Evolutionary conservation across 192 early-diverging fungal genomes (phyloP).

Genomic region (Pilaira anomala): DNA sequence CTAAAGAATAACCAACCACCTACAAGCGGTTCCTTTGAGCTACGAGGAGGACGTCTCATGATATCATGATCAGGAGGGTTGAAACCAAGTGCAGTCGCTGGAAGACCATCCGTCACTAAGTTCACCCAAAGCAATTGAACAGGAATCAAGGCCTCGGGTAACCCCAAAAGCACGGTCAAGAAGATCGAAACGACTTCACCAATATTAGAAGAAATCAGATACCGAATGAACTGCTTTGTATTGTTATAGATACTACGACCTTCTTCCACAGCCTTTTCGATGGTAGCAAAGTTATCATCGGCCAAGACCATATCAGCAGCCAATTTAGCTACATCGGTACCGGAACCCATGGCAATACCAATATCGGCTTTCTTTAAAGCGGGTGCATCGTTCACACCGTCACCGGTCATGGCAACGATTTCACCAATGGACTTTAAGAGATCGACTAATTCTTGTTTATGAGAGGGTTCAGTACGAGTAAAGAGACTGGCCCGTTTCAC

Average conservation of each 20-base stretch:
- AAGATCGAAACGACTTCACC: slow-evolving; percentile 98
- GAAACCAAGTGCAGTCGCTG: slow-evolving; percentile 97
- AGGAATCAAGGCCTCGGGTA: slow-evolving; percentile 97
- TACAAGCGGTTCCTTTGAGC: slow-evolving; percentile 83
- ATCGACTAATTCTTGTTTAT: slow-evolving; percentile 94
- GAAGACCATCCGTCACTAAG: slow-evolving; percentile 95
- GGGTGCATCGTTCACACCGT: slow-evolving; percentile 98
- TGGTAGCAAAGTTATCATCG: slow-evolving; percentile 99
- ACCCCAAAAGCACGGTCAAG: slow-evolving; percentile 91
- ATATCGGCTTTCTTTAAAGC: slow-evolving; percentile 98
- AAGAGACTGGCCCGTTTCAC: slow-evolving; percentile 80
- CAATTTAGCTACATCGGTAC: slow-evolving; percentile 97
- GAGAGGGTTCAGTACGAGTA: slow-evolving; percentile 91
- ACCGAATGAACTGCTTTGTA: slow-evolving; percentile 99
- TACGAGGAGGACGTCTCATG: slow-evolving; percentile 88
- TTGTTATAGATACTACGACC: slow-evolving; percentile 98
- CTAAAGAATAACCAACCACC: slow-evolving; percentile 93
- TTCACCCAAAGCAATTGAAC: slow-evolving; percentile 99
- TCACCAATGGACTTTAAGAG: slow-evolving; percentile 79
- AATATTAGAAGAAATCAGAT: slow-evolving; percentile 97
- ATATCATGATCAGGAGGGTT: slow-evolving; percentile 97
- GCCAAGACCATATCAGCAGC: slow-evolving; percentile 97
- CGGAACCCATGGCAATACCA: slow-evolving; percentile 98
- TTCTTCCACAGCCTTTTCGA: slow-evolving; percentile 95
- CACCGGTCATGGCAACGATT: slow-evolving; percentile 95